A percentile compares a stretch with the other conserved stretches of the same genome.
Evolutionary conservation across 2,329 filamentous ascomycete species (phyloP).

Genomic region (Sclerotiophoma versabilis): DNA sequence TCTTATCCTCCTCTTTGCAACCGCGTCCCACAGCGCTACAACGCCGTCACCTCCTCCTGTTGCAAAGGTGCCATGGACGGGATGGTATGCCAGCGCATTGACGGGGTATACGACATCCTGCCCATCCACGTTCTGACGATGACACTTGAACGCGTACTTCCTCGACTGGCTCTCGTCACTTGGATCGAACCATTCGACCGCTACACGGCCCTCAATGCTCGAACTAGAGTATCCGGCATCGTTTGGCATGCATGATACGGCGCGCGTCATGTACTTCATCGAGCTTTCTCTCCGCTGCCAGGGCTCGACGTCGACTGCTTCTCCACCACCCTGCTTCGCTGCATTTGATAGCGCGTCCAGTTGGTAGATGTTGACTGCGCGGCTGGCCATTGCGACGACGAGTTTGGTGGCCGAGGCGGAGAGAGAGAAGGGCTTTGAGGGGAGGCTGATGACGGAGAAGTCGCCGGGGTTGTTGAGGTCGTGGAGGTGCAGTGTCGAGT

Average conservation of each 20-base stretch:
- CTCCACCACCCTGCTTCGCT: conserved; percentile 28
- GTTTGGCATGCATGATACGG: conserved; percentile 94
- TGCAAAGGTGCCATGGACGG: conserved; percentile 81
- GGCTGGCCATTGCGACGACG: conserved; percentile 93
- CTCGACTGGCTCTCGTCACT: conserved; percentile 83
- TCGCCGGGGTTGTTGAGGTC: conserved; percentile 62
- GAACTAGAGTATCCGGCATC: conserved; percentile 92
- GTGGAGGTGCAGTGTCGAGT: conserved; percentile 87
- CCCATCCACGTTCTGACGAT: conserved; percentile 76
- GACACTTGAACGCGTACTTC: conserved; percentile 99
- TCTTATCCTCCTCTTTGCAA: conserved; percentile 86
- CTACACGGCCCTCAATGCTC: conserved; percentile 93
- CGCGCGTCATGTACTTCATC: conserved; percentile 93
- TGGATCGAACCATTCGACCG: conserved; percentile 97
- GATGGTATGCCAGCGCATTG: conserved; percentile 88
- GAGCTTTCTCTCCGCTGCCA: conserved; percentile 95
- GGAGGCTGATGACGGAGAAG: conserved; percentile 73
- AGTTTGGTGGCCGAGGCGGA: conserved; percentile 80
- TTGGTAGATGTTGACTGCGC: conserved; percentile 95
- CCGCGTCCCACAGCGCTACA: conserved; percentile 91
- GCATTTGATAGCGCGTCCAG: conserved; percentile 68
- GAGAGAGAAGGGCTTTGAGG: conserved; percentile 88
- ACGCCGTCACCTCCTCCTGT: conserved; percentile 89
- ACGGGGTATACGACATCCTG: conserved; percentile 90
- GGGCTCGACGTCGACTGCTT: conserved; percentile 67